These are phyloP conservation scores for Apostasia ramifera DNA, from an alignment of 106 monocot genomes.

Conservation along the genomic window DNA sequence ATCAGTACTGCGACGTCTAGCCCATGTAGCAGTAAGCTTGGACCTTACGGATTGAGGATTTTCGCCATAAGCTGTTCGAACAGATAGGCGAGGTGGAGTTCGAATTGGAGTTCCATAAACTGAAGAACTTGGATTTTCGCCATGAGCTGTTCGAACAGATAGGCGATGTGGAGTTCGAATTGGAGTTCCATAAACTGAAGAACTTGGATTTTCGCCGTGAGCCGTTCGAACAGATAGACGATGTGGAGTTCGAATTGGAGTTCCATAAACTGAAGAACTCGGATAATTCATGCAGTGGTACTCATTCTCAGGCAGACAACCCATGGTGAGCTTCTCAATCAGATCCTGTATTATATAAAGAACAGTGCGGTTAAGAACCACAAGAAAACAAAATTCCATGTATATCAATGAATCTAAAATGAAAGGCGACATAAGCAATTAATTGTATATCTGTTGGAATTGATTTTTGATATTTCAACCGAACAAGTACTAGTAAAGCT, in stretches of 20 bases:
- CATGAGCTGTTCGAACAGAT: no score
- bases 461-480: no score
- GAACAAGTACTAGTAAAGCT: no score
- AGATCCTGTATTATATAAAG: slow-evolving; percentile 50
- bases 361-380: background rate
- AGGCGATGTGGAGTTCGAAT: no score
- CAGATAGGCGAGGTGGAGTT: slow-evolving; percentile 9
- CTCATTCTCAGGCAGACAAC: slow-evolving; percentile 72
- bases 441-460: no score
- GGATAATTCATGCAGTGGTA: slow-evolving; percentile 90
- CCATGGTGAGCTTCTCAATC: slow-evolving; percentile 86
- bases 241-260: slow-evolving; percentile 2
- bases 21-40: slow-evolving; percentile 84
- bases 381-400: no score
- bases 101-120: slow-evolving; percentile 30
- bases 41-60: slow-evolving; percentile 91
- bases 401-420: no score
- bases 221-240: slow-evolving; percentile 17
- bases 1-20: slow-evolving; percentile 73
- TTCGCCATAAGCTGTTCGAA: slow-evolving; percentile 17
- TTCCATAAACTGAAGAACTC: slow-evolving; percentile 48
- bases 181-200: no score
- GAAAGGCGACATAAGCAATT: no score
- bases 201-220: slow-evolving; percentile 42
- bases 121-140: slow-evolving; percentile 63